Base-by-base conservation (phyloP, 805 yeast genomes). In the Yarrowia deformans region DNA sequence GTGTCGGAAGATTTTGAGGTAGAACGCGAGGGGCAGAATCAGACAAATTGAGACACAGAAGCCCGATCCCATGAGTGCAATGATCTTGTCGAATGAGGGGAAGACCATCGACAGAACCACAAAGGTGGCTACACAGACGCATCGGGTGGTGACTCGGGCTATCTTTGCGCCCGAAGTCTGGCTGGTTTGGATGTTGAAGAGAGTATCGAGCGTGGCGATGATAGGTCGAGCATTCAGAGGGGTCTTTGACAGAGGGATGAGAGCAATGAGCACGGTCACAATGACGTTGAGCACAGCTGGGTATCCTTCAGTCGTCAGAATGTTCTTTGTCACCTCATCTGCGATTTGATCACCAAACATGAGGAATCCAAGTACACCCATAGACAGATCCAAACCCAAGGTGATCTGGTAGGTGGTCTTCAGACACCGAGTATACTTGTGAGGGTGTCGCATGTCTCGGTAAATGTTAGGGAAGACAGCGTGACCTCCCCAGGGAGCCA, bases 201-300 rank as follows among this genome's bases (percentile, higher is more conserved):
- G 69, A 12, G 82, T 78, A 73, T 90, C 96, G 46, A 90, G 75
- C 0, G 92, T 87, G 1, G 93, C 83, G 40, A 90, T 85, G 37
- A 93, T 87, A 0, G 97, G 97, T 74, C 92, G 86, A 13, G 93
- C 90, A 72, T 88, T 89, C 49, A 92, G 82, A 0, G 97, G 97
- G 0, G 92, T 84, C 74, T 93, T 93, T 1, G 97, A 91, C 39
- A 92, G 77, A 0, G 97, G 97, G 32, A 93, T 85, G 8, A 91
- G 72, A n/a, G 96, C 90, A 84, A 92, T 89, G 49, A 90, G 79
- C 0, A 84, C 82, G 58, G 93, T 88, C 55, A 93, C 73, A 4
- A 77, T 56, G 37, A 71, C 69, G 67, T 84, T 83, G 1, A 90
- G 82, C 77, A 86, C 84, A 14, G 76, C 73, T 1, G 97, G 96